Conservation (phyloP, 768 basidiomycete species). For the Trichaptum fuscoviolaceum region DNA sequence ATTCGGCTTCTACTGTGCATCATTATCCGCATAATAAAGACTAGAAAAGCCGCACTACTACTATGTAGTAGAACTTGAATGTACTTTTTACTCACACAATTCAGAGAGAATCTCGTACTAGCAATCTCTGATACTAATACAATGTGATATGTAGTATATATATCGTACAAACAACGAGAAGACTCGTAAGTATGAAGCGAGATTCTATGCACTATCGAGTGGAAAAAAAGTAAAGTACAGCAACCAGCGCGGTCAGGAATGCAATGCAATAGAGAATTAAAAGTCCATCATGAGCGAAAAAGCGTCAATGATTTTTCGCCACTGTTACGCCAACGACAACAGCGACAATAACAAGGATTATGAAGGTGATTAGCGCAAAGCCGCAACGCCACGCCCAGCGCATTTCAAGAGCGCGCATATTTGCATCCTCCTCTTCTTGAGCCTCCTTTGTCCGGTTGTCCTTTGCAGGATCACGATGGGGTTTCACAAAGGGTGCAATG, state of each 20-base stretch:
- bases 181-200: neutral
- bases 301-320: neutral
- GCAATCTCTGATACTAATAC: too few species aligned
- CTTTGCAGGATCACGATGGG: neutral
- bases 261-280: neutral
- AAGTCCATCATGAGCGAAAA: neutral
- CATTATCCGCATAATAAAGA: too few species aligned
- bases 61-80: too few species aligned
- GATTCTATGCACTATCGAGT: neutral
- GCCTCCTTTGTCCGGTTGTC: neutral
- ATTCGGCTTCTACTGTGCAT: too few species aligned
- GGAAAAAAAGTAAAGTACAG: neutral
- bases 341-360: neutral
- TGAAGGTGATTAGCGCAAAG: neutral
- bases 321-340: neutral
- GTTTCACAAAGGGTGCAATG: neutral
- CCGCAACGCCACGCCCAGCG: neutral
- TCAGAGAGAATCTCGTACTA: too few species aligned
- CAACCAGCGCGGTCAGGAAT: neutral
- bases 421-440: neutral
- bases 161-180: neutral
- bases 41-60: too few species aligned
- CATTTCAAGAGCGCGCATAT: neutral
- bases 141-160: too few species aligned
- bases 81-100: too few species aligned